Conservation (phyloP, 306 rosid genomes). For the Quercus wislizeni region DNA sequence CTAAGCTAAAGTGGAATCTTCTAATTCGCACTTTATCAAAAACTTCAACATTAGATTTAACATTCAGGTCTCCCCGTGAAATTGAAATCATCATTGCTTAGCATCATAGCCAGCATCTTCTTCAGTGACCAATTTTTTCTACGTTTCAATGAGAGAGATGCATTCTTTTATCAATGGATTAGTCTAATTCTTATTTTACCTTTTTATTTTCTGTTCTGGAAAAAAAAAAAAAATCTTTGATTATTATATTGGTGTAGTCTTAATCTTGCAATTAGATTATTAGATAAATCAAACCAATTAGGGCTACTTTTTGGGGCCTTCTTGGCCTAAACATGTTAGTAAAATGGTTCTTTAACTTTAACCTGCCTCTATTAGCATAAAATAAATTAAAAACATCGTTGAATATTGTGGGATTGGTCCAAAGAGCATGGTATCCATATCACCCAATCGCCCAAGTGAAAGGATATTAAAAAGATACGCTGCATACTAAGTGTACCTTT, state of each 20-base stretch:
- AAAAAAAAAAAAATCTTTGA: background rate
- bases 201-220: background rate
- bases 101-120: constrained; percentile 12
- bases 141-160: background rate
- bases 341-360: background rate
- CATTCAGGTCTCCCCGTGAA: constrained; percentile 1
- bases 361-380: background rate
- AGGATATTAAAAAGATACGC: no score
- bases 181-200: background rate
- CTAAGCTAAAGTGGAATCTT: background rate
- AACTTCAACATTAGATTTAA: background rate
- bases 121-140: background rate
- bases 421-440: no score
- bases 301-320: background rate
- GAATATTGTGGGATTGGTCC: no score
- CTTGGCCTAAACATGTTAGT: no score
- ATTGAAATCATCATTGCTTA: constrained; percentile 6
- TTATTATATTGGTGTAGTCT: background rate
- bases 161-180: background rate
- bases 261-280: no score
- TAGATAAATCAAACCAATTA: background rate
- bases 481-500: no score
- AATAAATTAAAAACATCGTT: no score
- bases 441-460: no score
- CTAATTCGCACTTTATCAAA: background rate